phyloP scores from a whole-genome alignment of 345 rosid species.

The Populus euphratica region DNA sequence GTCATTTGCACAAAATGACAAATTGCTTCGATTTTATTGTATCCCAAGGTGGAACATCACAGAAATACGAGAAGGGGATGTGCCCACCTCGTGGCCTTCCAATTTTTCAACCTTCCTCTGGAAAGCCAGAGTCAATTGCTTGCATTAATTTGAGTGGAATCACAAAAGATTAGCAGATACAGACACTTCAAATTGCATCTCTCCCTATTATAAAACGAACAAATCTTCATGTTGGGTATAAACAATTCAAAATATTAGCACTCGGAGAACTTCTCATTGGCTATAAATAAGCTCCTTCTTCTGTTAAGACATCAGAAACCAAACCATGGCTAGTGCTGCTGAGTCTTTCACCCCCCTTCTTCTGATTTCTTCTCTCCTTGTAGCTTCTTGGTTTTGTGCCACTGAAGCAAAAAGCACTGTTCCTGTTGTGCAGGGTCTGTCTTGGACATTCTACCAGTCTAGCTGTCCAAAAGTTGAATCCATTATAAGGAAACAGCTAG shows the following conservation, averaged over 20 bases:
- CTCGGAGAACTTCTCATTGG: background rate
- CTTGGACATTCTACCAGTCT: slow-evolving; percentile 59
- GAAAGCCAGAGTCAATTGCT: background rate
- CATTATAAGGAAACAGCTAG: slow-evolving; percentile 48
- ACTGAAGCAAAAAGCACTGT: slow-evolving; percentile 6
- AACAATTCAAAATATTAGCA: background rate
- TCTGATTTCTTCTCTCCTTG: slow-evolving; percentile 14
- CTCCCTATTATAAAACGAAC: too few species aligned
- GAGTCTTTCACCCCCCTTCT: slow-evolving; percentile 4
- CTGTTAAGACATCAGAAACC: background rate
- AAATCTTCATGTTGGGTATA: too few species aligned
- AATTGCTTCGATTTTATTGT: too few species aligned
- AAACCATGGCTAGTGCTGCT: background rate
- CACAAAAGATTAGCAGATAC: too few species aligned
- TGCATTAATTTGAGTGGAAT: too few species aligned
- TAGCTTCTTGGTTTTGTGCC: slow-evolving; percentile 8
- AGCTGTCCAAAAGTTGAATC: slow-evolving; percentile 67
- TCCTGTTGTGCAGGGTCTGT: slow-evolving; percentile 53
- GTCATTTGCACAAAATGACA: too few species aligned
- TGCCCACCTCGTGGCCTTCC: background rate
- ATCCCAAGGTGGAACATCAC: background rate
- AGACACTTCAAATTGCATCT: too few species aligned
- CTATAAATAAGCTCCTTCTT: background rate
- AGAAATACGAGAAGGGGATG: background rate
- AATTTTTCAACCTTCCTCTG: background rate